phyloP scores from a whole-genome alignment of 2,329 filamentous ascomycete genomes.

The Nothophaeocryptopus gaeumannii region DNA sequence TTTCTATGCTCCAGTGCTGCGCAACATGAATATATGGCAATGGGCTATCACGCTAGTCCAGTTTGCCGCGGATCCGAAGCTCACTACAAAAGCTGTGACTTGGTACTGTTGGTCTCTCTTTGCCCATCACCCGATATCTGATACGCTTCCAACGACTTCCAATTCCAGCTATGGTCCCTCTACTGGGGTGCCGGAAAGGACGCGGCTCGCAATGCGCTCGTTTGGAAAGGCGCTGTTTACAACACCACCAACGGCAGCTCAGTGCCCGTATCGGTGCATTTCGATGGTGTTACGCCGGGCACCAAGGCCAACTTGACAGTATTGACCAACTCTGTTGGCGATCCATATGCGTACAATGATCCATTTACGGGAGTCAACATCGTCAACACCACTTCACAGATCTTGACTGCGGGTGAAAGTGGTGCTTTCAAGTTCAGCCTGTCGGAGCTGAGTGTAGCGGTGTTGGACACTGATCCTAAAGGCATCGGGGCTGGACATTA shows the following conservation, averaged over 20 bases:
- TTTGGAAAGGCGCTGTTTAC: slow-evolving; percentile 51
- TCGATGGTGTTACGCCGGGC: slow-evolving; percentile 37
- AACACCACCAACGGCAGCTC: slow-evolving; percentile 41
- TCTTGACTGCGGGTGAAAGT: slow-evolving; percentile 43
- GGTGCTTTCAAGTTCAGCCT: slow-evolving; percentile 54
- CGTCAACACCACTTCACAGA: slow-evolving; percentile 44
- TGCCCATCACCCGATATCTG: slow-evolving; percentile 44
- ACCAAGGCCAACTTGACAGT: slow-evolving; percentile 41
- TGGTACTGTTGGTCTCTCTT: slow-evolving; percentile 41
- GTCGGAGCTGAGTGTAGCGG: slow-evolving; percentile 56
- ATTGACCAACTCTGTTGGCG: slow-evolving; percentile 37
- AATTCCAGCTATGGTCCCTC: slow-evolving; percentile 34
- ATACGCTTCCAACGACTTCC: slow-evolving; percentile 43
- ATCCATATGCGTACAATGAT: slow-evolving; percentile 27
- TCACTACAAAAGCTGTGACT: slow-evolving; percentile 32
- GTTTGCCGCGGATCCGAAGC: slow-evolving; percentile 39
- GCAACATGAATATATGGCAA: slow-evolving; percentile 32
- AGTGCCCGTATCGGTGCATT: slow-evolving; percentile 37
- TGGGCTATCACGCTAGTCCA: slow-evolving; percentile 40
- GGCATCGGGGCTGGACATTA: not conserved
- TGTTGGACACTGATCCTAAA: slow-evolving; percentile 44
- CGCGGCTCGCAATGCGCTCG: slow-evolving; percentile 33
- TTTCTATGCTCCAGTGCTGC: slow-evolving; percentile 35
- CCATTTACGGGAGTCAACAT: slow-evolving; percentile 45
- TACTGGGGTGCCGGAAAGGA: slow-evolving; percentile 48